Conservation (phyloP, 1,284 basidiomycete genomes). For the Mycena citricolor region DNA sequence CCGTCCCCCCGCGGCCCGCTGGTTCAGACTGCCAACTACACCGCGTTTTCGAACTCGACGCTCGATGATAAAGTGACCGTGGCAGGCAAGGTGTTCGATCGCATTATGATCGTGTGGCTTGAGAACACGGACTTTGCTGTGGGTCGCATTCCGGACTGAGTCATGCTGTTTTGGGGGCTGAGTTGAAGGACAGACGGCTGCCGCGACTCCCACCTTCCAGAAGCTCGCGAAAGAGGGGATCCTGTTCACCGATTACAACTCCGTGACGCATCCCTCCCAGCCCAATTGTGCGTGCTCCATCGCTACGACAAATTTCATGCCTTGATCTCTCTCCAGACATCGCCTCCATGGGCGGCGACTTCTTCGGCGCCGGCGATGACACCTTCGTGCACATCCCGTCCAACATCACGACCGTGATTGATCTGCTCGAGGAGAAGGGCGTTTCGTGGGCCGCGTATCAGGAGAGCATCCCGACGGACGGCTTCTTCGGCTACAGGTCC, state of each 20-base stretch:
- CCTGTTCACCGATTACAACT: conserved; percentile 52
- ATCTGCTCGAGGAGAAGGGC: conserved; percentile 60
- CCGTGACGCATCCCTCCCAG: conserved; percentile 62
- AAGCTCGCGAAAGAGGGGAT: conserved; percentile 53
- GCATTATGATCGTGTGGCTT: conserved; percentile 53
- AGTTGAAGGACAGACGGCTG: conserved; percentile 17
- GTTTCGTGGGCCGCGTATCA: conserved; percentile 58
- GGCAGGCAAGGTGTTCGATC: conserved; percentile 46
- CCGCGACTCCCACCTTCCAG: conserved; percentile 42
- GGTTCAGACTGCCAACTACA: conserved; percentile 6
- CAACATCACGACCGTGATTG: conserved; percentile 59
- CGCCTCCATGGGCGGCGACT: conserved; percentile 52
- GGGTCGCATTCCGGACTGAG: conserved; percentile 1
- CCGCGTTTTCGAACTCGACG: conserved; percentile 7
- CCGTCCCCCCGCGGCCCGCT: conserved; percentile 2
- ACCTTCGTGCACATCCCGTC: conserved; percentile 24
- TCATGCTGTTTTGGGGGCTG: conserved; percentile 27
- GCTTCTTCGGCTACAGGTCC: conserved; percentile 41
- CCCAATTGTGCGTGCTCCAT: conserved; percentile 48
- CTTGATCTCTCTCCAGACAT: conserved; percentile 29
- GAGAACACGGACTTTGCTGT: conserved; percentile 56
- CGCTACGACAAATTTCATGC: background rate
- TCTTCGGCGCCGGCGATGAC: conserved; percentile 56
- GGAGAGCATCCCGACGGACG: conserved; percentile 61
- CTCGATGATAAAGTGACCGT: conserved; percentile 2